Conservation (phyloP, 371 early-diverging fungal genomes). For the Syncephalastrum racemosum region DNA sequence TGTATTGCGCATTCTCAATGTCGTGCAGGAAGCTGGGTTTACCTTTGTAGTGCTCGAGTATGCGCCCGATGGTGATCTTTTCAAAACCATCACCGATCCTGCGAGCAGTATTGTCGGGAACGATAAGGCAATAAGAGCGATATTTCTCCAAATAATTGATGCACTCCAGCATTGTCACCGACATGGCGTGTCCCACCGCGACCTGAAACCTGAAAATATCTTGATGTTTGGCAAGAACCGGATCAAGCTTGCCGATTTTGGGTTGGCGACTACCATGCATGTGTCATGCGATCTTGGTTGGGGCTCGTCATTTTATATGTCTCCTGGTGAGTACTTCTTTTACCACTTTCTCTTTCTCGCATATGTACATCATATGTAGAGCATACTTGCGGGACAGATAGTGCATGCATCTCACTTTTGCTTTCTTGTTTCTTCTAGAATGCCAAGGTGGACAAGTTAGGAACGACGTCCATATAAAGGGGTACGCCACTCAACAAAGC, state of each 20-base stretch:
- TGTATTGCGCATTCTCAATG: constrained; percentile 67
- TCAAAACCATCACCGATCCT: constrained; percentile 58
- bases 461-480: constrained; percentile 38
- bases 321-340: constrained; percentile 61
- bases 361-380: not conserved
- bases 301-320: constrained; percentile 89
- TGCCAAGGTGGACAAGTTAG: constrained; percentile 64
- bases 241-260: constrained; percentile 79
- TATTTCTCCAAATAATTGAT: constrained; percentile 82
- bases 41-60: constrained; percentile 82
- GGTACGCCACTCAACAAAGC: constrained; percentile 71
- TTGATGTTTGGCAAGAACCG: constrained; percentile 52
- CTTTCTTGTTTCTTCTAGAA: constrained; percentile 43
- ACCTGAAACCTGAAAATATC: constrained; percentile 93
- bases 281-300: constrained; percentile 77
- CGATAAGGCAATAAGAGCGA: constrained; percentile 61
- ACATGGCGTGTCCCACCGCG: constrained; percentile 82
- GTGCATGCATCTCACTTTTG: constrained; percentile 5
- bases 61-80: constrained; percentile 76
- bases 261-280: constrained; percentile 67
- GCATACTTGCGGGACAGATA: not conserved
- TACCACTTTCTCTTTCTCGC: too few relatives aligned
- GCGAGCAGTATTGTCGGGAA: constrained; percentile 53
- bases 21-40: constrained; percentile 67
- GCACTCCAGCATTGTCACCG: constrained; percentile 82